phyloP scores from a whole-genome alignment of 805 yeast species.

The Wickerhamia fluorescens region DNA sequence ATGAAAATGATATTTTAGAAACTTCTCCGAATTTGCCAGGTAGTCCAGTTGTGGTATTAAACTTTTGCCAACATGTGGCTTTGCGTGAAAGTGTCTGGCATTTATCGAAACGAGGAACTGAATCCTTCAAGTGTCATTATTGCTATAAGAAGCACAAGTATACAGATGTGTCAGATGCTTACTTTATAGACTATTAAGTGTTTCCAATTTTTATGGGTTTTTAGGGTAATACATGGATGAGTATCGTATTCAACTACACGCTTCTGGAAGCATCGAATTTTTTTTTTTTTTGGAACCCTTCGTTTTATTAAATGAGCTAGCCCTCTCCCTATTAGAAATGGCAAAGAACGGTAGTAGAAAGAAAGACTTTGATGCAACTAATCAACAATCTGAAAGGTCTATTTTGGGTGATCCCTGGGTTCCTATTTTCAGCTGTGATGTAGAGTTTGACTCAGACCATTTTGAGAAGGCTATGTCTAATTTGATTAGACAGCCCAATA shows the following conservation, averaged over 20 bases:
- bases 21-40: slow-evolving; percentile 2
- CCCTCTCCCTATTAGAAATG: too few relatives aligned
- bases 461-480: slow-evolving; percentile 74
- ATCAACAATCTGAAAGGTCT: slow-evolving; percentile 20
- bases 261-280: slow-evolving; percentile 1
- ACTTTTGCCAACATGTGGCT: slow-evolving; percentile 36
- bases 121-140: slow-evolving; percentile 37
- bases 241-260: too few relatives aligned
- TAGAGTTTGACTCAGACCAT: slow-evolving; percentile 46
- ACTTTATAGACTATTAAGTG: slow-evolving; percentile 27
- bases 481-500: slow-evolving; percentile 75
- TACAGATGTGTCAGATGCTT: slow-evolving; percentile 33
- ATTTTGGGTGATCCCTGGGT: slow-evolving; percentile 57
- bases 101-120: slow-evolving; percentile 31
- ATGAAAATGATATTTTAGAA: slow-evolving; percentile 10
- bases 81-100: slow-evolving; percentile 37
- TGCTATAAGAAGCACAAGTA: slow-evolving; percentile 38
- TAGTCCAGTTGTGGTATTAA: slow-evolving; percentile 37
- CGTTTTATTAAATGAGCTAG: background rate
- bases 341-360: too few relatives aligned
- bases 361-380: slow-evolving; percentile 1
- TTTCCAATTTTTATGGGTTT: too few relatives aligned
- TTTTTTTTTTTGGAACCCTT: background rate
- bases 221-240: too few relatives aligned
- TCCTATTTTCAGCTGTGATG: slow-evolving; percentile 44